Percentiles rank a stretch among this genome's conserved stretches.
These are phyloP conservation scores for Ustilago bromivora DNA, from an alignment of 1,284 basidiomycete species.

Conservation along the genomic window DNA sequence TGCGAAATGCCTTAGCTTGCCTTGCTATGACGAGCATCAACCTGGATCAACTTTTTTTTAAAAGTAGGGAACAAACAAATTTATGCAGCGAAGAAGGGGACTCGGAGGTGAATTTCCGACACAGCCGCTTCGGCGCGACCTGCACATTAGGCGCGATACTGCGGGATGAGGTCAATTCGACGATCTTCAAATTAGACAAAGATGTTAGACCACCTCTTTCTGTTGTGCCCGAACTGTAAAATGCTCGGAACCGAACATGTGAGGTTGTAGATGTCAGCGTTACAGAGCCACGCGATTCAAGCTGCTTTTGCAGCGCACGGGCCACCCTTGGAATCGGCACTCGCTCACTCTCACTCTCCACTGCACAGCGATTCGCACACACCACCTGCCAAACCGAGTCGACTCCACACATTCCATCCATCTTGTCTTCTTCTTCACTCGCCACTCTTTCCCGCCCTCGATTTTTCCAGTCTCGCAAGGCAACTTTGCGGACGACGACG, in stretches of 20 bases:
- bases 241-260: not conserved
- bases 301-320: slow-evolving; percentile 13
- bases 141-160: not conserved
- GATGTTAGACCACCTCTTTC: not conserved
- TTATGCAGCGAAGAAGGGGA: not conserved
- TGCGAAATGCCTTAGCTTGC: not conserved
- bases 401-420: slow-evolving; percentile 17
- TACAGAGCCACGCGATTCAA: slow-evolving; percentile 6
- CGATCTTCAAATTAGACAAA: not conserved
- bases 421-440: not conserved
- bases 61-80: slow-evolving; percentile 4
- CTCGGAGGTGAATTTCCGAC: slow-evolving; percentile 4
- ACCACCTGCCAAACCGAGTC: slow-evolving; percentile 3
- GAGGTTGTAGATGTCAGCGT: not conserved
- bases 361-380: slow-evolving; percentile 15
- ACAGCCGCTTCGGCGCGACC: slow-evolving; percentile 1
- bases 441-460: not conserved
- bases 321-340: slow-evolving; percentile 7
- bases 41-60: not conserved
- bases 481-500: not conserved
- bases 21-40: slow-evolving; percentile 5
- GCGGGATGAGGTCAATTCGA: slow-evolving; percentile 7
- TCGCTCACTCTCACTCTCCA: slow-evolving; percentile 1
- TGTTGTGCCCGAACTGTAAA: not conserved
- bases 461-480: not conserved